Base-by-base conservation (phyloP, 352 stramenopile species). In the Phytophthora fragariae region DNA sequence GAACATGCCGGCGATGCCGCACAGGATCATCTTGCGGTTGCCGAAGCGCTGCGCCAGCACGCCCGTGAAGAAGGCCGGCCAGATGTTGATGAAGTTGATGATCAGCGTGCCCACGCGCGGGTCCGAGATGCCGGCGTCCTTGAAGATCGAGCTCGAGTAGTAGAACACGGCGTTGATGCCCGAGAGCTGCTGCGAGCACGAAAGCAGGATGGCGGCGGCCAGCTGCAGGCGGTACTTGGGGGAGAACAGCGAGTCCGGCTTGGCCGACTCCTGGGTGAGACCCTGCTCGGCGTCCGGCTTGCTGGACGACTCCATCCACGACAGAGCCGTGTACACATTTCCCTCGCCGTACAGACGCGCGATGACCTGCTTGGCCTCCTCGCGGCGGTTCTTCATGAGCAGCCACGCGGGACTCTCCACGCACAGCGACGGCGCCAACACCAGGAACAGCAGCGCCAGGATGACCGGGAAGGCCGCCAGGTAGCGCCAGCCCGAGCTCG, bases 31-130 rank as follows among this genome's bases (percentile, higher is more conserved):
- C 54, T 90, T 90, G 6, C 88, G 60, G 41, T 59, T 61, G 15
- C 63, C 78, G 53, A 91, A 73, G 33, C 76, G 82, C 53, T 79
- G 65, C 80, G 86, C 47, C 84, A 75, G 37, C 61, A 79, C 63
- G 29, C 29, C 29, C 29, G 29, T 31, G 29, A 31, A 31, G 4
- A 31, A 31, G 29, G 29, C 29, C 29, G 29, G 29, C 29, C 3
- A 31, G 29, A 31, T 31, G 29, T 31, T 31, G 29, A 31, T 31
- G 29, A 31, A 70, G 54, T 70, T 47, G 63, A 70, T 70, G 55
- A 64, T 70, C 4, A 70, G 55, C 0, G 55, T 70, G 19, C 63
- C 63, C 1, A 70, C 55, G 37, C 63, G 63, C 7, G 63, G 31
- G 19, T 70, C 63, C 12, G 54, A 59, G 44, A 70, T 70, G 5